A percentile compares a stretch with the other conserved stretches of the same genome.
Conservation (phyloP, 495 filamentous ascomycete genomes). For the Chlorociboria aeruginascens region DNA sequence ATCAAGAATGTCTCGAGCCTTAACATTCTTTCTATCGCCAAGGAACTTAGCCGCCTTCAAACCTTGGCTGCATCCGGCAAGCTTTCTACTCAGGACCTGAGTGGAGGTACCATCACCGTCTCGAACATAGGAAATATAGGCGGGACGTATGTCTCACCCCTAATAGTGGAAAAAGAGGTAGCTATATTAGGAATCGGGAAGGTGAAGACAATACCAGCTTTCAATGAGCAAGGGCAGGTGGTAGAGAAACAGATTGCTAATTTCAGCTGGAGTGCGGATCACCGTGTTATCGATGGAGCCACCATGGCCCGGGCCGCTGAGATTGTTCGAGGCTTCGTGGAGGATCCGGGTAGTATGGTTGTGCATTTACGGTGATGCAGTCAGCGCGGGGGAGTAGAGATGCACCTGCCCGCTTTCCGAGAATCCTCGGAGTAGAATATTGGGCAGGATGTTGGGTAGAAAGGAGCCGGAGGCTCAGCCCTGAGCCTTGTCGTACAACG, state of each 20-base stretch:
- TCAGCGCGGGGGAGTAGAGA: background rate
- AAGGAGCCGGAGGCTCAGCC: background rate
- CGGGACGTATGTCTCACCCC: constrained; percentile 79
- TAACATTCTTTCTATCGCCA: constrained; percentile 64
- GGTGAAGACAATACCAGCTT: constrained; percentile 61
- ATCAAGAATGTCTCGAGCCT: constrained; percentile 69
- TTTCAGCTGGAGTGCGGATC: constrained; percentile 96
- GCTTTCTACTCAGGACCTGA: constrained; percentile 63
- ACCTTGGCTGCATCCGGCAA: constrained; percentile 58
- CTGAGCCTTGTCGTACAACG: background rate
- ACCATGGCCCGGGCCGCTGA: constrained; percentile 86
- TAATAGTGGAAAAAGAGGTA: constrained; percentile 82
- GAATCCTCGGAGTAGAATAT: background rate
- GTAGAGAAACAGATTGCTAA: constrained; percentile 58
- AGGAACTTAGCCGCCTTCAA: constrained; percentile 65
- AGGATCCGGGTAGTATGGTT: constrained; percentile 78
- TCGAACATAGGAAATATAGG: constrained; percentile 97
- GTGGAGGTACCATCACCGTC: constrained; percentile 84
- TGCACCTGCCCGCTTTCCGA: background rate
- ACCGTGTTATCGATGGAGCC: constrained; percentile 88
- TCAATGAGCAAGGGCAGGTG: constrained; percentile 38
- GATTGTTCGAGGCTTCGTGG: constrained; percentile 59
- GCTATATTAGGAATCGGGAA: constrained; percentile 86
- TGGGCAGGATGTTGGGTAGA: background rate
- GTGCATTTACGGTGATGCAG: constrained; percentile 35